Conservation (phyloP, 78 protist genomes). For the Dictyostelium firmibasis region DNA sequence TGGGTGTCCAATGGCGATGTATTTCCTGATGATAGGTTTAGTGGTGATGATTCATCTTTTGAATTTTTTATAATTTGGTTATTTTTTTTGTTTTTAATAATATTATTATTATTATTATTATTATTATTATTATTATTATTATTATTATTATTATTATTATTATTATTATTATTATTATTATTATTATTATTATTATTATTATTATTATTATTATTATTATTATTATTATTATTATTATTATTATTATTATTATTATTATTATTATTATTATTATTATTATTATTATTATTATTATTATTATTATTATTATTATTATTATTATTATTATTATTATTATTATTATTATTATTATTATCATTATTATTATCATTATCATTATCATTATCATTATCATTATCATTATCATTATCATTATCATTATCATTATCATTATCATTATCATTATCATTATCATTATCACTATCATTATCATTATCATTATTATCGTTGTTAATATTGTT, state of each 20-base stretch:
- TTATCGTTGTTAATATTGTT: background rate
- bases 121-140: background rate
- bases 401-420: background rate
- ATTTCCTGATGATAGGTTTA: background rate
- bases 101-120: background rate
- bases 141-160: background rate
- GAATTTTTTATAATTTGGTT: background rate
- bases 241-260: background rate
- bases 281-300: background rate
- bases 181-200: no score
- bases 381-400: background rate
- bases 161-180: no score
- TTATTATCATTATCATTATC: background rate
- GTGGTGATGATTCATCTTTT: background rate
- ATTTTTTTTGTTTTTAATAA: background rate
- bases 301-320: background rate
- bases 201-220: background rate
- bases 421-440: background rate
- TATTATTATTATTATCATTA: background rate
- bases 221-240: background rate
- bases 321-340: background rate
- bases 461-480: background rate
- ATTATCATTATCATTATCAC: background rate
- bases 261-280: background rate
- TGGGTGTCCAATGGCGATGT: background rate